phyloP scores from a whole-genome alignment of 352 stramenopile species.

The Globisporangium heterothallicum region DNA sequence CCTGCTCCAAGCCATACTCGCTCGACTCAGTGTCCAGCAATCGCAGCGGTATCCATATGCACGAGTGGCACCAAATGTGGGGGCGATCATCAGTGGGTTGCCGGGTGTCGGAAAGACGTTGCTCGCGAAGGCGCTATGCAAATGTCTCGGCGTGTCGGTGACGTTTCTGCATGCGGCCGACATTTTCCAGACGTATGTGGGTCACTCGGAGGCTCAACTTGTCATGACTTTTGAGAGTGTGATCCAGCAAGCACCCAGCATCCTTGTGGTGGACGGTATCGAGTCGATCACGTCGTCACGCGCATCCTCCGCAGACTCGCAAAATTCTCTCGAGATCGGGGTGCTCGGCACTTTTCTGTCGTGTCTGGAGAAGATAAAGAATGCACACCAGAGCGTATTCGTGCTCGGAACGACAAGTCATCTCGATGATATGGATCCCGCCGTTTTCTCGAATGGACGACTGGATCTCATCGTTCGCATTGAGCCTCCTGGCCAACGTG shows the following conservation, averaged over 20 bases:
- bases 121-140: constrained; percentile 40
- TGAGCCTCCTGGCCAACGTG: constrained; percentile 89
- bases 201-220: constrained; percentile 83
- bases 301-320: constrained; percentile 39
- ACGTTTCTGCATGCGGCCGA: constrained; percentile 82
- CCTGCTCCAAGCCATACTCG: constrained; percentile 35
- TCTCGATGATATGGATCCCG: constrained; percentile 83
- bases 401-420: constrained; percentile 76
- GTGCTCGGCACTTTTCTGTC: constrained; percentile 83
- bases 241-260: constrained; percentile 36
- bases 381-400: constrained; percentile 37
- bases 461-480: constrained; percentile 96
- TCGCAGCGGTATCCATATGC: not conserved
- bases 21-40: constrained; percentile 14
- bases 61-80: constrained; percentile 26
- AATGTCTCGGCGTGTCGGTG: constrained; percentile 29
- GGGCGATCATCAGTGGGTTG: constrained; percentile 60
- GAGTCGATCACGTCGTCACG: constrained; percentile 82
- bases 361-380: constrained; percentile 70
- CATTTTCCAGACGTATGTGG: constrained; percentile 92
- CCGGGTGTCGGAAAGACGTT: constrained; percentile 71
- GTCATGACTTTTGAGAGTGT: constrained; percentile 54
- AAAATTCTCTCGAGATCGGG: constrained; percentile 61
- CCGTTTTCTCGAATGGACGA: constrained; percentile 93
- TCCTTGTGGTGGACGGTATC: constrained; percentile 89